Conservation (phyloP, 805 yeast species). For the Vanderwaltozyma yarrowii region DNA sequence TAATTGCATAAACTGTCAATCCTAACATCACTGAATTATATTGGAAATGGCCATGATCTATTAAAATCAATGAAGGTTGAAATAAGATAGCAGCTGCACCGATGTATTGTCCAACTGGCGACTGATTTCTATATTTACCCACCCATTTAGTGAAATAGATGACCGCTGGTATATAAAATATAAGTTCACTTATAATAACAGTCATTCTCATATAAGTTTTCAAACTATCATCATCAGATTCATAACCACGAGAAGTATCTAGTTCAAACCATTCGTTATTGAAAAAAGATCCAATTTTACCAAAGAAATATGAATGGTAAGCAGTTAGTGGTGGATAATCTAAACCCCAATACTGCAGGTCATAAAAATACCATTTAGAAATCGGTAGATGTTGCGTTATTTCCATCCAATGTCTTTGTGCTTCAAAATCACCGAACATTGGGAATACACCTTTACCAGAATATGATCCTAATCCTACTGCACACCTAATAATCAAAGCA, state of each 20-base stretch:
- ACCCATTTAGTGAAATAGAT: slow-evolving; percentile 59
- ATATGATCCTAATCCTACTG: slow-evolving; percentile 81
- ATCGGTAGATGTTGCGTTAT: slow-evolving; percentile 69
- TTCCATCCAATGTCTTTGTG: slow-evolving; percentile 98
- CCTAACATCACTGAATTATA: slow-evolving; percentile 94
- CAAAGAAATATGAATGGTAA: slow-evolving; percentile 75
- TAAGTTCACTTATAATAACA: slow-evolving; percentile 62
- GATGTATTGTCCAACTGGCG: slow-evolving; percentile 66
- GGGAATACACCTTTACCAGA: slow-evolving; percentile 70
- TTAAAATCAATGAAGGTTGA: slow-evolving; percentile 72
- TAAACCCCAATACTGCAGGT: slow-evolving; percentile 88
- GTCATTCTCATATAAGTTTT: slow-evolving; percentile 82
- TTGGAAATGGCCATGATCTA: slow-evolving; percentile 98
- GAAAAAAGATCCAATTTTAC: slow-evolving; percentile 56
- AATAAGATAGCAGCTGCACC: slow-evolving; percentile 70
- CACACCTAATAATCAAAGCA: slow-evolving; percentile 68
- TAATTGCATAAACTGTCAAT: slow-evolving; percentile 56
- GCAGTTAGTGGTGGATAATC: slow-evolving; percentile 98
- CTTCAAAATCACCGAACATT: slow-evolving; percentile 92
- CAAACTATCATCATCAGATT: slow-evolving; percentile 39
- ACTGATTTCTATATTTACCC: slow-evolving; percentile 47
- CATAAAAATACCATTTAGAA: slow-evolving; percentile 78
- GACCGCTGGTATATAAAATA: slow-evolving; percentile 72
- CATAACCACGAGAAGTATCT: slow-evolving; percentile 66
- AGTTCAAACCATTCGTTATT: slow-evolving; percentile 69